Base-by-base conservation (phyloP, 768 basidiomycete species). In the Lyophyllum decastes region DNA sequence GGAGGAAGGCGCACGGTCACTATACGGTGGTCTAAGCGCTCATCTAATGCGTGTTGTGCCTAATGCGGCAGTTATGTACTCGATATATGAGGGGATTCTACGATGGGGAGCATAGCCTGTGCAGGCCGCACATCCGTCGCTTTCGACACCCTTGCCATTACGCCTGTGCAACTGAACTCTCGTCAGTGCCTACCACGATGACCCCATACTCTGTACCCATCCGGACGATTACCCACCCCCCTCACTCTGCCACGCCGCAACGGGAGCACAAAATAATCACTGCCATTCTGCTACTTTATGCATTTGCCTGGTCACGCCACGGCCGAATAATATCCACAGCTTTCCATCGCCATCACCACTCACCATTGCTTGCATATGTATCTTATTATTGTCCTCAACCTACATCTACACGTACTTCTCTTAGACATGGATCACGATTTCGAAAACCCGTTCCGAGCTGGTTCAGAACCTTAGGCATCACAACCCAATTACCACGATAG, bases 41-140 rank as follows among this genome's bases (percentile, higher is more conserved):
- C 97, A 98, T 70, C 80, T 99, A 56, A 89, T 99, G 84, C 88
- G 97, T 49, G 95, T 98, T 56, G 92, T 99, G 3, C 96, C 96
- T 7, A 99, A 99, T 64, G 96, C 96, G 0, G 91, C 90, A 0
- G 92, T 95, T 62, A 98, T 98, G 96, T 99, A 89, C 75, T 87
- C 87, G 59, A 94, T 97, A 68, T 98, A 98, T 67, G 95, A 98
- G 71, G 86, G 89, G 24, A 78, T 88, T 27, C 76, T 95, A 27
- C 79, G 86, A 40, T 92, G 86, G 86, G 76, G 77, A 10, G 48
- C 22, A 27, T 51, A 51, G 30, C 26, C 14, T 38, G 34, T 5
- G 5, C 34, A 34, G 4, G 0, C 1, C 9, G 34, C 4, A n/a
- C 4, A 21, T 14, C 10, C 30, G 22, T 11, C 24, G 22, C 40